Conservation (phyloP, 495 filamentous ascomycete species). For the Hypoxylon rickii region DNA sequence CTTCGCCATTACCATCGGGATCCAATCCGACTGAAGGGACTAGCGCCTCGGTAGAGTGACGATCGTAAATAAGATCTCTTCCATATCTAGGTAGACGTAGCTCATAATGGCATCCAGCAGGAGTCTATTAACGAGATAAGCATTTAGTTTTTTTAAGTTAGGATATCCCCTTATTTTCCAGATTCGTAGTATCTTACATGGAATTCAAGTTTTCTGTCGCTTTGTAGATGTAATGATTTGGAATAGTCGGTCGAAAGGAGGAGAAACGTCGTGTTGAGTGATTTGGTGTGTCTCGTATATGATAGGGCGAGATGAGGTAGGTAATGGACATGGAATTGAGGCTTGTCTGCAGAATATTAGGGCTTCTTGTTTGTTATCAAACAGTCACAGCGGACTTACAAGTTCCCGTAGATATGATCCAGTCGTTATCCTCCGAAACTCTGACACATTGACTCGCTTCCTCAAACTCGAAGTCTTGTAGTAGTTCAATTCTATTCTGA, state of each 20-base stretch:
- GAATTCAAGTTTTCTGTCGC: conserved; percentile 88
- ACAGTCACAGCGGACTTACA: no score
- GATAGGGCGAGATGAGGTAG: conserved; percentile 91
- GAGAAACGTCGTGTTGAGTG: conserved; percentile 91
- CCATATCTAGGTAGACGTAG: conserved; percentile 91
- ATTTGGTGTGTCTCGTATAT: conserved; percentile 88
- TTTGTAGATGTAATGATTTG: conserved; percentile 92
- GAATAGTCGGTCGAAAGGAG: conserved; percentile 93
- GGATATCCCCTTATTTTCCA: background rate
- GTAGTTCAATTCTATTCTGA: conserved; percentile 88
- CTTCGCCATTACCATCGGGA: conserved; percentile 79
- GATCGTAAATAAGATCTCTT: conserved; percentile 83
- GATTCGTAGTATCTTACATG: conserved; percentile 54
- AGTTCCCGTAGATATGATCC: conserved; percentile 95
- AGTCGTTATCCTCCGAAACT: conserved; percentile 94
- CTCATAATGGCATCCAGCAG: conserved; percentile 82
- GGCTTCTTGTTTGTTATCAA: no score
- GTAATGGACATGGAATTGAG: conserved; percentile 95
- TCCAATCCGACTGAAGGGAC: conserved; percentile 88
- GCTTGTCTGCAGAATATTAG: conserved; percentile 64
- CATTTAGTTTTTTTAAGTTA: no score
- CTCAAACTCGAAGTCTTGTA: conserved; percentile 98
- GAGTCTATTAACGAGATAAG: conserved; percentile 57
- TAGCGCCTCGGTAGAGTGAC: conserved; percentile 82
- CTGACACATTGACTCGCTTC: conserved; percentile 93